A percentile compares a stretch with the other conserved stretches of the same genome.
Evolutionary conservation across 2,329 filamentous ascomycete genomes (phyloP).

Genomic region (Aspergillus ruber): DNA sequence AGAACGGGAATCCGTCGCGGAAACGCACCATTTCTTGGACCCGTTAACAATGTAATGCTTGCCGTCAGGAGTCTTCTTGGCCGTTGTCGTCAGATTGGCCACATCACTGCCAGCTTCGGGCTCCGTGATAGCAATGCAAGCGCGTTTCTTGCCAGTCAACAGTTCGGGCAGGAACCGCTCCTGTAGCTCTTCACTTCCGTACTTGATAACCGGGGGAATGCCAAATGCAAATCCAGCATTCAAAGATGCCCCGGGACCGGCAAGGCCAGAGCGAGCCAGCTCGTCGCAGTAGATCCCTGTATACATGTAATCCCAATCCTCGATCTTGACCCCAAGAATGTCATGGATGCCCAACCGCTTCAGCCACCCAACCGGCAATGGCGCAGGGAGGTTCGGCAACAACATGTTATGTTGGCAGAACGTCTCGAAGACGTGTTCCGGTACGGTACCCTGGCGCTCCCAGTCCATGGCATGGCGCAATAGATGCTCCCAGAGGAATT

Average conservation of each 20-base stretch:
- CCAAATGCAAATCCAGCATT: constrained; percentile 68
- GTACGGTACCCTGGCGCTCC: constrained; percentile 60
- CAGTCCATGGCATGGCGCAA: constrained; percentile 60
- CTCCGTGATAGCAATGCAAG: constrained; percentile 74
- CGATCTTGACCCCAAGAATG: constrained; percentile 61
- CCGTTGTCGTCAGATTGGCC: constrained; percentile 64
- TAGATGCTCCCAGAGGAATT: constrained; percentile 60
- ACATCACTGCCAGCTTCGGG: constrained; percentile 69
- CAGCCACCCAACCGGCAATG: constrained; percentile 62
- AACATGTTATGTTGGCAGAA: constrained; percentile 64
- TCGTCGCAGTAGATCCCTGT: constrained; percentile 65
- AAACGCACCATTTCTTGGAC: constrained; percentile 62
- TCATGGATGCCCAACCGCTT: constrained; percentile 60
- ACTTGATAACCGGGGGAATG: constrained; percentile 65
- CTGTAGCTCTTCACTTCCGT: constrained; percentile 56
- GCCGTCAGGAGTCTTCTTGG: constrained; percentile 55
- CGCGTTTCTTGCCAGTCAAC: constrained; percentile 58
- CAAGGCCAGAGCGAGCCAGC: constrained; percentile 60
- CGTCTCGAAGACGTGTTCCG: constrained; percentile 56
- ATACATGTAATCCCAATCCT: constrained; percentile 69
- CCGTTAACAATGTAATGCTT: constrained; percentile 66
- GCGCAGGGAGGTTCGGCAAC: constrained; percentile 62
- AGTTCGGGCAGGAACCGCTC: constrained; percentile 63
- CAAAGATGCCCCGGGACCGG: constrained; percentile 58
- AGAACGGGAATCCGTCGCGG: not conserved